Conservation (phyloP, 805 yeast species). For the Kluyveromyces aestuarii region DNA sequence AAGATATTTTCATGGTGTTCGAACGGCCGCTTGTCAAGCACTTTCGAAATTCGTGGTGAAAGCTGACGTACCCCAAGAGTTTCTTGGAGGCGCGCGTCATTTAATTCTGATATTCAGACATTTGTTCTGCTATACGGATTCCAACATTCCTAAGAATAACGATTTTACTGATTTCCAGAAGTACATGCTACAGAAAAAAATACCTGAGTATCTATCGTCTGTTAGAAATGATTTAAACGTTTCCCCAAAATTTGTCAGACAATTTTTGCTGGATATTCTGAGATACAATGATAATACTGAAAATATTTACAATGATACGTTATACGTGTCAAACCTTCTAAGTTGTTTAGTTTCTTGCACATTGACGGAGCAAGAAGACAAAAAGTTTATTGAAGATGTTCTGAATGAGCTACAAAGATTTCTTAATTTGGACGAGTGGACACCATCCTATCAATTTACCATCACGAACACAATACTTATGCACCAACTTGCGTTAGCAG, state of each 20-base stretch:
- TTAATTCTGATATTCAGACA: slow-evolving; percentile 59
- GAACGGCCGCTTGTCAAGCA: slow-evolving; percentile 80
- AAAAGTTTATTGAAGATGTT: slow-evolving; percentile 37
- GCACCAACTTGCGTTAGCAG: slow-evolving; percentile 55
- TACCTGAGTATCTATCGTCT: slow-evolving; percentile 51
- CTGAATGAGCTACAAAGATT: slow-evolving; percentile 64
- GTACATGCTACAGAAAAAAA: slow-evolving; percentile 61
- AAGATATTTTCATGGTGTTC: slow-evolving; percentile 80
- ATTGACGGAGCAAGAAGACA: slow-evolving; percentile 26
- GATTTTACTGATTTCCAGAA: slow-evolving; percentile 64
- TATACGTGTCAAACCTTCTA: slow-evolving; percentile 53
- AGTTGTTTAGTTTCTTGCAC: slow-evolving; percentile 40
- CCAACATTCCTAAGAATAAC: slow-evolving; percentile 66
- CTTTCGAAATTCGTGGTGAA: slow-evolving; percentile 56
- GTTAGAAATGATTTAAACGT: slow-evolving; percentile 57
- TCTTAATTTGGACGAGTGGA: slow-evolving; percentile 76
- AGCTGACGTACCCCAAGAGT: slow-evolving; percentile 11
- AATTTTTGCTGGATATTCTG: slow-evolving; percentile 58
- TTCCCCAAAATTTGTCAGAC: slow-evolving; percentile 49
- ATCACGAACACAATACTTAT: slow-evolving; percentile 42
- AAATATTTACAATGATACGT: slow-evolving; percentile 67
- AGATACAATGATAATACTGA: slow-evolving; percentile 80
- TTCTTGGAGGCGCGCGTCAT: slow-evolving; percentile 53
- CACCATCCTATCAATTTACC: slow-evolving; percentile 52
- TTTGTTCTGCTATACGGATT: slow-evolving; percentile 62